A percentile compares a stretch with the other conserved stretches of the same genome.
phyloP scores from a whole-genome alignment of 2,329 filamentous ascomycete genomes.

The Parastagonospora nodorum region DNA sequence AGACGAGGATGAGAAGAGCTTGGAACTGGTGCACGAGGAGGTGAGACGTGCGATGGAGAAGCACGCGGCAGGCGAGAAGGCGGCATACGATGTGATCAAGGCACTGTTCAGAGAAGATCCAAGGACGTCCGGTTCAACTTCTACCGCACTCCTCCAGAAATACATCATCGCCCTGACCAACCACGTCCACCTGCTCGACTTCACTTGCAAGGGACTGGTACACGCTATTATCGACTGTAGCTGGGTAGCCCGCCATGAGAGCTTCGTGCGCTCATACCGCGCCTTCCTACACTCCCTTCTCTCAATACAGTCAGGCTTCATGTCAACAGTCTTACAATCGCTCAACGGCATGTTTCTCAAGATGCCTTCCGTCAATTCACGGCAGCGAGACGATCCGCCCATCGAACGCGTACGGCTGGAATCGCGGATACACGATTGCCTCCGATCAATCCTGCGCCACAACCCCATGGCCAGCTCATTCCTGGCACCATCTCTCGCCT shows the following conservation, averaged over 20 bases:
- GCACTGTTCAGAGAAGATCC: constrained; percentile 57
- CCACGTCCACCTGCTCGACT: constrained; percentile 61
- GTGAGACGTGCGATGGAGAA: constrained; percentile 63
- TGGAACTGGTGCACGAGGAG: constrained; percentile 64
- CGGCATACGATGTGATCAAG: constrained; percentile 62
- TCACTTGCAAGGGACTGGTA: constrained; percentile 63
- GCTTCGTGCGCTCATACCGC: constrained; percentile 62
- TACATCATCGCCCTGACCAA: constrained; percentile 64
- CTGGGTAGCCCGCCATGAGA: constrained; percentile 66
- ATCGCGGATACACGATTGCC: constrained; percentile 73
- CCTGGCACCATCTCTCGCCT: constrained; percentile 68
- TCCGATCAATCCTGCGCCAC: constrained; percentile 77
- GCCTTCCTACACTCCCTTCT: constrained; percentile 68
- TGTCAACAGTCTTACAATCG: constrained; percentile 75
- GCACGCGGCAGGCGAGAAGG: constrained; percentile 59
- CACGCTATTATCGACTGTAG: constrained; percentile 62
- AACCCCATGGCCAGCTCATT: constrained; percentile 78
- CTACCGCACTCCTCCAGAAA: constrained; percentile 58
- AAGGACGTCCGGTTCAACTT: constrained; percentile 55
- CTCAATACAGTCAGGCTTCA: constrained; percentile 80
- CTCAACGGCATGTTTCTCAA: constrained; percentile 77
- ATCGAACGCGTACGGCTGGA: constrained; percentile 71
- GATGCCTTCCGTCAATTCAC: constrained; percentile 59
- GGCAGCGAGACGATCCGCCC: constrained; percentile 58
- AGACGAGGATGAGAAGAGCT: constrained; percentile 58